Evolutionary conservation across 805 yeast species (phyloP).

Genomic region (Yarrowia keelungensis): DNA sequence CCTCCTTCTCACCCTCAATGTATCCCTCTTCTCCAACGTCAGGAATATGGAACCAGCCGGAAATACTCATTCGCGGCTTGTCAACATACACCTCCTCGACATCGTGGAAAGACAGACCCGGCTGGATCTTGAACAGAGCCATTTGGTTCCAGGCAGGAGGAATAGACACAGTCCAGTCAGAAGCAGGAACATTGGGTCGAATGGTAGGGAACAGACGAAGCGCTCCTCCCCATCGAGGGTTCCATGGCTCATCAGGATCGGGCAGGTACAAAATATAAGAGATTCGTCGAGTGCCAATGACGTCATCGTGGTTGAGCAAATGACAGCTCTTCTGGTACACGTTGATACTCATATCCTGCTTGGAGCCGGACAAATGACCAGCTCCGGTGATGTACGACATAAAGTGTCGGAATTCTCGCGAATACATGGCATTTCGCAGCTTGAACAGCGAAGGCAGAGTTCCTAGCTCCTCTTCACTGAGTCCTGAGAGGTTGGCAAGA

Average conservation of each 20-base stretch:
- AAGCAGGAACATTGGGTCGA: constrained; percentile 85
- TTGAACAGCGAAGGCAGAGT: constrained; percentile 77
- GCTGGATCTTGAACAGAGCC: constrained; percentile 94
- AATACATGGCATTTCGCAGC: constrained; percentile 85
- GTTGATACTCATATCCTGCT: constrained; percentile 91
- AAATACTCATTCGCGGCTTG: constrained; percentile 87
- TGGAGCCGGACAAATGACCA: constrained; percentile 87
- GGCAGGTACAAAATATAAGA: constrained; percentile 92
- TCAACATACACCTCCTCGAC: constrained; percentile 96
- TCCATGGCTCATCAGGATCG: constrained; percentile 89
- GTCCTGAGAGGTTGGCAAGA: constrained; percentile 87
- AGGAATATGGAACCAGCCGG: constrained; percentile 99
- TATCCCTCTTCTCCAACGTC: constrained; percentile 90
- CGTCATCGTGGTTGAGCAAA: constrained; percentile 94
- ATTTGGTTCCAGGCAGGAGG: constrained; percentile 96
- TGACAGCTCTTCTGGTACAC: constrained; percentile 94
- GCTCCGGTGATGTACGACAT: constrained; percentile 80
- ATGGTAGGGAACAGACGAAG: constrained; percentile 84
- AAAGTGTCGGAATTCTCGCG: constrained; percentile 80
- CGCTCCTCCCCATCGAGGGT: constrained; percentile 92
- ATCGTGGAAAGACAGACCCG: constrained; percentile 96
- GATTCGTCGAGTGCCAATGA: constrained; percentile 91
- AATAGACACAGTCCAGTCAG: constrained; percentile 72
- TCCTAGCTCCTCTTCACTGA: constrained; percentile 74
- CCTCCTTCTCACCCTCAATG: constrained; percentile 81